Conservation (phyloP, 805 yeast species). For the Yarrowia sp. region DNA sequence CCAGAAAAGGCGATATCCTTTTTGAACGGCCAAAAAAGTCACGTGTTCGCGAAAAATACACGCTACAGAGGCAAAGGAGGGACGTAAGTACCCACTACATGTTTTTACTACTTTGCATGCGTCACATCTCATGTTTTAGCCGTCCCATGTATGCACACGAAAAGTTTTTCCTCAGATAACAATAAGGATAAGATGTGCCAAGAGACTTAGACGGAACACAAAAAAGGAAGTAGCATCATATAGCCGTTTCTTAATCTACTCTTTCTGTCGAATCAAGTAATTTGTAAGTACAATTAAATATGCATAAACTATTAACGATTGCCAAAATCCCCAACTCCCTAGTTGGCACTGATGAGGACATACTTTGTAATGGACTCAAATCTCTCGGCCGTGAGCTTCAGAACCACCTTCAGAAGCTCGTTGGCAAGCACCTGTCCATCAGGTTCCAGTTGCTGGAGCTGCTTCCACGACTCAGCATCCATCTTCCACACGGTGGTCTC, state of each 20-base stretch:
- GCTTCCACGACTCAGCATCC: slow-evolving; percentile 55
- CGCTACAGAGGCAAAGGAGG: not conserved
- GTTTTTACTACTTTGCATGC: too few relatives aligned
- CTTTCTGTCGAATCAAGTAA: too few relatives aligned
- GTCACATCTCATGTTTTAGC: too few relatives aligned
- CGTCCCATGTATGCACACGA: too few relatives aligned
- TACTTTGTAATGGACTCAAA: slow-evolving; percentile 79
- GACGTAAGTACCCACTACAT: too few relatives aligned
- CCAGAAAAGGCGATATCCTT: not conserved
- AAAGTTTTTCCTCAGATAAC: too few relatives aligned
- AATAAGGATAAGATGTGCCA: too few relatives aligned
- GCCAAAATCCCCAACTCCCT: not conserved
- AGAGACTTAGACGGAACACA: too few relatives aligned
- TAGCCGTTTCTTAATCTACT: too few relatives aligned
- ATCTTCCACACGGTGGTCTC: slow-evolving; percentile 76
- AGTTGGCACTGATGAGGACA: slow-evolving; percentile 60
- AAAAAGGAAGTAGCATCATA: too few relatives aligned
- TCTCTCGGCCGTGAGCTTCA: slow-evolving; percentile 70
- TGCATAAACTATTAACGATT: slow-evolving; percentile 7
- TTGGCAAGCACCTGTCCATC: slow-evolving; percentile 63
- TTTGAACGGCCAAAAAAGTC: slow-evolving; percentile 1
- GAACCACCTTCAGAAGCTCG: slow-evolving; percentile 68
- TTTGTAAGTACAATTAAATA: slow-evolving; percentile 1
- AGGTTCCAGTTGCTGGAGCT: slow-evolving; percentile 51
- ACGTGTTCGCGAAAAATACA: not conserved